A percentile compares a stretch with the other conserved stretches of the same genome.
These are phyloP conservation scores for Hypoxylon subgilvum DNA, from an alignment of 495 filamentous ascomycete species.

Conservation along the genomic window DNA sequence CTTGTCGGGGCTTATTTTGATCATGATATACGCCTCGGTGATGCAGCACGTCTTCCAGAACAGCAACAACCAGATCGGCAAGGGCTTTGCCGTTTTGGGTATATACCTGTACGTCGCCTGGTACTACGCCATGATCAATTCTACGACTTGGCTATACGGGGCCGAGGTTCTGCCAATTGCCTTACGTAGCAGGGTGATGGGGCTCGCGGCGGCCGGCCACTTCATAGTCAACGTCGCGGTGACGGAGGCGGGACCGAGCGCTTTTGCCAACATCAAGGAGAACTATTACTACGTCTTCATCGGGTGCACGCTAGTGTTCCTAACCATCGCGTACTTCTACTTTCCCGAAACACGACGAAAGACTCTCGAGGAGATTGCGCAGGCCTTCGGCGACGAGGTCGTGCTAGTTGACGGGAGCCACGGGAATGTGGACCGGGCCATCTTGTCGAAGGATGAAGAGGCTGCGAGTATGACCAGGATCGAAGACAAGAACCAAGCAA, in stretches of 20 bases:
- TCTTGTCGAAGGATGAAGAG: conserved; percentile 15
- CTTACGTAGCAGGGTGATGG: conserved; percentile 65
- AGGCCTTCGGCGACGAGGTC: conserved; percentile 63
- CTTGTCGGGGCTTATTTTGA: conserved; percentile 54
- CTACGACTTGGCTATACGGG: conserved; percentile 66
- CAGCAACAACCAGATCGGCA: conserved; percentile 60
- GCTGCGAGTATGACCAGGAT: conserved; percentile 10
- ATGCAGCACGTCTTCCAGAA: conserved; percentile 65
- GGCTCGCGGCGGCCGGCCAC: conserved; percentile 61
- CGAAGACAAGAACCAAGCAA: conserved; percentile 1
- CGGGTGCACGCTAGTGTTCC: conserved; percentile 57
- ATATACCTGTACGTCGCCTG: conserved; percentile 65
- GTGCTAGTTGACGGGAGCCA: conserved; percentile 47
- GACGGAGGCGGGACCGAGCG: conserved; percentile 64
- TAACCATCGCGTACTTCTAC: conserved; percentile 58
- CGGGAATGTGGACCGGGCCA: conserved; percentile 31
- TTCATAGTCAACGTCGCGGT: conserved; percentile 67
- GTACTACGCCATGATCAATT: conserved; percentile 66
- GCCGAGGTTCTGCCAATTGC: conserved; percentile 64
- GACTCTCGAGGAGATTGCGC: conserved; percentile 64
- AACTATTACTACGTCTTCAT: conserved; percentile 69
- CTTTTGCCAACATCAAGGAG: conserved; percentile 63
- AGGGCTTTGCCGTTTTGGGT: conserved; percentile 65
- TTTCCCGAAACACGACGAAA: conserved; percentile 65
- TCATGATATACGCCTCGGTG: conserved; percentile 65